A percentile compares a stretch with the other conserved stretches of the same genome.
These are phyloP conservation scores for Solanum ahanhuiri DNA, from an alignment of 257 asterid species.

Conservation along the genomic window DNA sequence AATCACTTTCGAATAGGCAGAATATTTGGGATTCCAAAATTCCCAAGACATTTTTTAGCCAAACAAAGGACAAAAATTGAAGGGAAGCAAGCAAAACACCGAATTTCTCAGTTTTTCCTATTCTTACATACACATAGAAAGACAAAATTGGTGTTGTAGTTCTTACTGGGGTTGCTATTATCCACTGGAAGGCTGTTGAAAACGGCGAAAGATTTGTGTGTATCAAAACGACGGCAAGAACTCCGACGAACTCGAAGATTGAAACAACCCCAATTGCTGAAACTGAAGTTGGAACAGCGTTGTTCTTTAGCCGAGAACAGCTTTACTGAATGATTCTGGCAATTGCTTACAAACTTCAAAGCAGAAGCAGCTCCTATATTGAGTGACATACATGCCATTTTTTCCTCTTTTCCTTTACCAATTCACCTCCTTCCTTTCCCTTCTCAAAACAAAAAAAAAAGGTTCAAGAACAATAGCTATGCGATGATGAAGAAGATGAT, in stretches of 20 bases:
- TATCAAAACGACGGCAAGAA: conserved; percentile 9
- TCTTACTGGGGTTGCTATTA: conserved; percentile 20
- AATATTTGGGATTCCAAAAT: neutral
- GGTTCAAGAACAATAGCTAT: neutral
- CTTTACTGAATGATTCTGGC: conserved; percentile 9
- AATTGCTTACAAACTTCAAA: conserved; percentile 7
- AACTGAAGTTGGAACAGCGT: conserved; percentile 7
- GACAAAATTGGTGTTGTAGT: neutral
- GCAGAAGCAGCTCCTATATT: conserved; percentile 3
- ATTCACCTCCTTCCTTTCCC: neutral
- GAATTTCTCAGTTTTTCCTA: neutral
- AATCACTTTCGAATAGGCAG: neutral
- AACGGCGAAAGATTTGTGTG: conserved; percentile 7
- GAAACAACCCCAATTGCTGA: conserved; percentile 11
- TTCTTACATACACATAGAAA: neutral
- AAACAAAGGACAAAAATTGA: neutral
- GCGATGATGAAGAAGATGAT: neutral
- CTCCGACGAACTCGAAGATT: conserved; percentile 12
- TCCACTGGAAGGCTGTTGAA: conserved; percentile 16
- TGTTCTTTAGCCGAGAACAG: neutral
- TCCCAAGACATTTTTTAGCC: neutral
- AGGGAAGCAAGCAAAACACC: neutral
- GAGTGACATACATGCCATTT: conserved; percentile 25
- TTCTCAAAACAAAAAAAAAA: neutral
- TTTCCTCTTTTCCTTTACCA: neutral